Evolutionary conservation across 2,329 filamentous ascomycete genomes (phyloP).

Genomic region (Beauveria rudraprayagi): DNA sequence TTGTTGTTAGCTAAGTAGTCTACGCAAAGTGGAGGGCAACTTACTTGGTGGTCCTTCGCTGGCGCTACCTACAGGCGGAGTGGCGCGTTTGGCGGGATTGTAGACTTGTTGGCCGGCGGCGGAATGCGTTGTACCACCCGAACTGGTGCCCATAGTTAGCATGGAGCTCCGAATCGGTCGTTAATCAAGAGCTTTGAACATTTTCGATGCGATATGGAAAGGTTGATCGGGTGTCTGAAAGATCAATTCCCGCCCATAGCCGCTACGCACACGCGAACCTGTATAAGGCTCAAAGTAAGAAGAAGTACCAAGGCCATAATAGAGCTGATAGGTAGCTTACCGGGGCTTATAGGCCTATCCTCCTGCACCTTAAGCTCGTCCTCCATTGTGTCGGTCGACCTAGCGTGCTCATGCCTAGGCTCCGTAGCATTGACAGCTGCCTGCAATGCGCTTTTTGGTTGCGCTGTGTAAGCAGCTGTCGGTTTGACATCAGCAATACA

Average conservation of each 20-base stretch:
- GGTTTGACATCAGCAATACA: background rate
- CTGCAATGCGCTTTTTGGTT: background rate
- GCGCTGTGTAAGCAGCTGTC: background rate
- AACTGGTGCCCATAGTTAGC: background rate
- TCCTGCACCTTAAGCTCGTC: background rate
- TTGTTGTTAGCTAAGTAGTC: background rate
- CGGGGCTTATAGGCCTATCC: background rate
- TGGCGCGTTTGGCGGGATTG: background rate
- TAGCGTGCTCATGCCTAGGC: background rate
- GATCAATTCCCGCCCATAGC: no score
- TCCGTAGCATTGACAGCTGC: background rate
- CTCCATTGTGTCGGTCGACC: background rate
- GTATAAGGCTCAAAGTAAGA: no score
- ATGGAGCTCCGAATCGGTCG: background rate
- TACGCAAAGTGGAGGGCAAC: background rate
- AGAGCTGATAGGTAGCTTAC: background rate
- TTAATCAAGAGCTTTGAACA: background rate
- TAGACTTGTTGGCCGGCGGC: background rate
- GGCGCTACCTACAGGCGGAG: background rate
- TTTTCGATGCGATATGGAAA: no score
- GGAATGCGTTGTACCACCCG: background rate
- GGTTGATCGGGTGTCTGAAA: no score
- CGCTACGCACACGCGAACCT: no score
- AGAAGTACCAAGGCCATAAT: no score
- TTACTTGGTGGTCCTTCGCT: background rate